A percentile compares a stretch with the other conserved stretches of the same genome.
These are phyloP conservation scores for Pseudopyricularia javanii DNA, from an alignment of 2,329 filamentous ascomycete species.

Conservation along the genomic window DNA sequence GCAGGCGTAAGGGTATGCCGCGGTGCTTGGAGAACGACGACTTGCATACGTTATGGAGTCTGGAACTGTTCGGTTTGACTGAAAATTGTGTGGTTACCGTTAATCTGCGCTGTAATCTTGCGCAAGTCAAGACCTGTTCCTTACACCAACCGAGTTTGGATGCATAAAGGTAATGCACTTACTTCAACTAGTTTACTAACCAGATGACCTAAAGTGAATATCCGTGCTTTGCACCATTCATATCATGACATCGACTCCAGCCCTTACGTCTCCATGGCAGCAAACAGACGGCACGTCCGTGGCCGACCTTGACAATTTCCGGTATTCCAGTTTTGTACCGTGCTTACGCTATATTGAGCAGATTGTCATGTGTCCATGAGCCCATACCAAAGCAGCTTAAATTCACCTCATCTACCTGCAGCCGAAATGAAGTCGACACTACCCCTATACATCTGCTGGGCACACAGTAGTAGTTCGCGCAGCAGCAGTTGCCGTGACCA, in stretches of 20 bases:
- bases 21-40: too few relatives aligned
- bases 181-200: too few relatives aligned
- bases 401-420: not conserved
- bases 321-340: not conserved
- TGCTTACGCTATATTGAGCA: too few relatives aligned
- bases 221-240: not conserved
- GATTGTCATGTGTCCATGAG: too few relatives aligned
- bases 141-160: too few relatives aligned
- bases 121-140: too few relatives aligned
- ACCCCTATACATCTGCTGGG: not conserved
- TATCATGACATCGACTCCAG: not conserved
- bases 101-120: too few relatives aligned
- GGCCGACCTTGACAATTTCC: not conserved
- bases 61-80: too few relatives aligned
- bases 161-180: too few relatives aligned
- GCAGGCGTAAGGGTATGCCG: too few relatives aligned
- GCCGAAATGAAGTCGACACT: not conserved
- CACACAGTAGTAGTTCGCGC: not conserved
- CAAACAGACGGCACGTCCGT: not conserved
- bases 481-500: not conserved
- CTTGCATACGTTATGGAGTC: too few relatives aligned
- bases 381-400: not conserved
- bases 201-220: not conserved
- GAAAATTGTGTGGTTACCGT: too few relatives aligned
- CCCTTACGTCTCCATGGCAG: not conserved